phyloP scores from a whole-genome alignment of 2,329 filamentous ascomycete genomes.

The Arthrobotrys iridis region DNA sequence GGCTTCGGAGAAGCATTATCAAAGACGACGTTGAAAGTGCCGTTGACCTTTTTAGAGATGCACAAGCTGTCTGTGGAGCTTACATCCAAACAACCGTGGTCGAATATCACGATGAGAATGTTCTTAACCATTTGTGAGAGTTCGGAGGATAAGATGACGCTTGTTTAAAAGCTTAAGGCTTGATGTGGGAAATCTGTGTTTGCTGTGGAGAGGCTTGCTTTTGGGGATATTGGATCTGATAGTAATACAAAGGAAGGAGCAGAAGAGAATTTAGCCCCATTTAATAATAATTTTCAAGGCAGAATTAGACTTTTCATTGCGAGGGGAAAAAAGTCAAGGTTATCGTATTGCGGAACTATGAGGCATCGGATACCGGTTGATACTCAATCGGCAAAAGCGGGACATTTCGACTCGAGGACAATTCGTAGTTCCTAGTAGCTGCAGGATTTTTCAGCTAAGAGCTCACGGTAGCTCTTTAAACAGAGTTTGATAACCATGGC shows the following conservation, averaged over 20 bases:
- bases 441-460: no score
- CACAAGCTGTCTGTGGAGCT: constrained; percentile 14
- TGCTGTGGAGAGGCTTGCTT: not conserved
- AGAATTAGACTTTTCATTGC: no score
- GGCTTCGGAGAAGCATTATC: constrained; percentile 9
- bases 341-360: no score
- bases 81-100: not conserved
- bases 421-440: no score
- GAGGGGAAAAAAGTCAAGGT: no score
- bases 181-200: not conserved
- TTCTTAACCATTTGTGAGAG: constrained; percentile 20
- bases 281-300: not conserved
- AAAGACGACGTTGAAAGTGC: constrained; percentile 18
- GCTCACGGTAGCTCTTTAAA: no score
- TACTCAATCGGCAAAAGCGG: no score
- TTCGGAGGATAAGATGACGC: not conserved
- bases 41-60: constrained; percentile 20
- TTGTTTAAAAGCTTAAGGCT: not conserved
- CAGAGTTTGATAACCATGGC: no score
- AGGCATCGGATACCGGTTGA: no score
- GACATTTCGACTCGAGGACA: no score
- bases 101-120: constrained; percentile 23
- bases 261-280: not conserved
- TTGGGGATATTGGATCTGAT: not conserved
- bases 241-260: not conserved